Conservation (phyloP, 495 filamentous ascomycete species). For the Penicillium alfredii region DNA sequence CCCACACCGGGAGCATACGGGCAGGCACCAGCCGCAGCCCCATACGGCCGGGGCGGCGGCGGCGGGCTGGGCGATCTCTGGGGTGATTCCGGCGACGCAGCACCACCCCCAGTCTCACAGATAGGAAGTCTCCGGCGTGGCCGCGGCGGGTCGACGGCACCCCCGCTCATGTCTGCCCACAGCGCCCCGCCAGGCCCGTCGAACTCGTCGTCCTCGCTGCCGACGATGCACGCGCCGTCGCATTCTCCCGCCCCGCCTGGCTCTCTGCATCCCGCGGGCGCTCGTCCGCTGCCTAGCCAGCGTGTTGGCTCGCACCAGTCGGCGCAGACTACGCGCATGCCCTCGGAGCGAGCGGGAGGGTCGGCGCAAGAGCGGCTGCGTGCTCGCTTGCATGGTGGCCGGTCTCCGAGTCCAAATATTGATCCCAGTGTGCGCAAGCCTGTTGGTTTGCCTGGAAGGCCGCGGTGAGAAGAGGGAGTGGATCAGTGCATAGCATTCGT, state of each 20-base stretch:
- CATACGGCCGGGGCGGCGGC: constrained; percentile 33
- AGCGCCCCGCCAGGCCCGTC: constrained; percentile 20
- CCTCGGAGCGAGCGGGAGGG: constrained; percentile 42
- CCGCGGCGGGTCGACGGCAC: too few relatives aligned
- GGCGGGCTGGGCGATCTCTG: constrained; percentile 73
- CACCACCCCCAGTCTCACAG: constrained; percentile 41
- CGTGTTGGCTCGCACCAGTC: constrained; percentile 66
- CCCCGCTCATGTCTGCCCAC: constrained; percentile 18
- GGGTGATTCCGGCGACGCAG: constrained; percentile 53
- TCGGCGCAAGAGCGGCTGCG: constrained; percentile 65
- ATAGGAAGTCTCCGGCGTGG: constrained; percentile 46
- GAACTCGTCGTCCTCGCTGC: constrained; percentile 12
- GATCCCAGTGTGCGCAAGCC: constrained; percentile 36
- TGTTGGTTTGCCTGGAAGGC: constrained; percentile 20
- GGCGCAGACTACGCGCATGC: constrained; percentile 26
- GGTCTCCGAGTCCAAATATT: constrained; percentile 34
- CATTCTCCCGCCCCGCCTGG: constrained; percentile 14
- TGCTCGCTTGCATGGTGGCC: constrained; percentile 55
- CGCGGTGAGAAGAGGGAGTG: constrained; percentile 2
- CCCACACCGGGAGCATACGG: constrained; percentile 42
- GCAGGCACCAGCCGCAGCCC: constrained; percentile 25
- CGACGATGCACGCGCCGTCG: constrained; percentile 10
- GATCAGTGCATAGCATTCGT: constrained; percentile 2
- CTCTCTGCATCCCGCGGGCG: constrained; percentile 34
- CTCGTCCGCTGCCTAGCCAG: constrained; percentile 63